Evolutionary conservation across 106 monocot species (phyloP), one percentile per base, ranked within the genome.

Genomic region (Allium sativum): DNA sequence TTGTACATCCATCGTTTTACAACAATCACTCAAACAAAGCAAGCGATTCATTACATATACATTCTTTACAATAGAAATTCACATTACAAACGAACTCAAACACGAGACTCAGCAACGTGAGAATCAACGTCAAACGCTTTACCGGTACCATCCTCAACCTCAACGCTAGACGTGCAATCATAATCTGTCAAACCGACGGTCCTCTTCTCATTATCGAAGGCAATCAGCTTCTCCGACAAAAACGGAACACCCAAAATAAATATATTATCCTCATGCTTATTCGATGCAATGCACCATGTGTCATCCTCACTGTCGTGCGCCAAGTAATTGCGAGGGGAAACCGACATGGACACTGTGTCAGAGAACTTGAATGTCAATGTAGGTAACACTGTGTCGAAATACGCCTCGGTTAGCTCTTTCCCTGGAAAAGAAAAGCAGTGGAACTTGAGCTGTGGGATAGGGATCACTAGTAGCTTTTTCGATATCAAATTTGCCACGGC

Each of bases 151-250:
- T 50, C 6, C 15, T 50, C 48, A 7, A 50, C 48, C 15, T 50
- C 48, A 15, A 50, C 15, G 15, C 13, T 50, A 3, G 48, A 50
- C 3, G 48, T 12, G 79, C 84, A 84, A 52, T 84, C 76, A 56
- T 84, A 84, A 3, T 84, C 77, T 8, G 76, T 80, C 84, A 79
- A 84, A 10, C 84, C 84, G 70, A 84, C 77, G 52, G 43, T 57
- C 55, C 77, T 69, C 48, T 84, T 84, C 61, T 84, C 84, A 50
- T 80, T 69, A 67, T 84, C 84, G 59, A 80, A 84, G 10, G 77
- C 48, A 47, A 84, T 80, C 43, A 84, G 46, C 59, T 80, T 84
- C 50, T 84, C 80, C 54, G 79, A 70, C n/a, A 84, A 54, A 12
- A 61, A 76, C 21, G 80, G 66, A 80, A 80, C 84, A 77, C 73